Base-by-base conservation (phyloP, 495 filamentous ascomycete genomes). In the Talaromyces nanjingensis region DNA sequence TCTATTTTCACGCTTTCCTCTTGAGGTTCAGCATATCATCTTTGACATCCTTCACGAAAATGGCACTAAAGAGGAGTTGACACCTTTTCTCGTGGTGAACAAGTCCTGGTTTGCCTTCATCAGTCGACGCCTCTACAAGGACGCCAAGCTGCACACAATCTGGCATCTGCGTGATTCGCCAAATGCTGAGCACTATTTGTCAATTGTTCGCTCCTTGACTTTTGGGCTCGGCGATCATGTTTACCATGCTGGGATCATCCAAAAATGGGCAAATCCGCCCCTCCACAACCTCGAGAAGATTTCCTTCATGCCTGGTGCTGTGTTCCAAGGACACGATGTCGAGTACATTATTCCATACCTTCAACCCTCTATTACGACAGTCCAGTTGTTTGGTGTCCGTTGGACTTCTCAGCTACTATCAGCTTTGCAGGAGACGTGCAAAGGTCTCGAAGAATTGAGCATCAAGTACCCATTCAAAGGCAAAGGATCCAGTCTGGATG, bases 261-360 rank as follows among this genome's bases (percentile, higher is more conserved):
- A 20, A 20, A 20, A n/a, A 20, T 59, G 25, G n/a, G n/a, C 29
- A 4, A 4, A 39, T 3, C 56, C 27, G 11, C 27, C 25, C 16
- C 56, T 59, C 16, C 56, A 11, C 1, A 33, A 34, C 4, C 56
- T 59, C 4, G 14, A 34, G 7, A 39, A 59, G 33, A 22, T 59
- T 34, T 59, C 56, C 16, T 59, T 59, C 27, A 9, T 59, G 56
- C 56, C 56, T 59, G 56, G 56, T 11, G 9, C 27, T 22, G 9
- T 39, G n/a, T 34, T 59, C 2, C 5, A 34, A 29, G 18, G 27
- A 2, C 9, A 18, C 14, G 22, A 24, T 11, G 8, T 59, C 56
- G 56, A 59, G 2, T 59, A 59, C 56, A 33, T 59, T 18, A 59
- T 59, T 14, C 56, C 59, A 18, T 45, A 42, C n/a, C 59, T 60